Base-by-base conservation (phyloP, 2,329 filamentous ascomycete species). In the Penicillium sclerotigenum region DNA sequence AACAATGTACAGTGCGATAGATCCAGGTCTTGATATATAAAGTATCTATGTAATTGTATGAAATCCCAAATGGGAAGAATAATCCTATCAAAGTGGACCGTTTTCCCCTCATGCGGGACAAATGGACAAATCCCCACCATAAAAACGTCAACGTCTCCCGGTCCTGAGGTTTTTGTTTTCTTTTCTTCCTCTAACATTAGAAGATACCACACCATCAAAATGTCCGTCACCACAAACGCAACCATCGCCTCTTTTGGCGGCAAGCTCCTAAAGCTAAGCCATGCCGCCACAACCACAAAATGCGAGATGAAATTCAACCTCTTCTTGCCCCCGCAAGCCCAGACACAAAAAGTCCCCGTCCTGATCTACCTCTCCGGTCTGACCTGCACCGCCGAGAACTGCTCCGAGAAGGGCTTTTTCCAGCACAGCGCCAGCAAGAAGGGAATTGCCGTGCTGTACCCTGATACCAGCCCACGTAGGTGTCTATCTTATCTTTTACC, bases 251-350 rank as follows among this genome's bases (percentile, higher is more conserved):
- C 87, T 74, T 97, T 97, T 73, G 93, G 92, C 72, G 94, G 94
- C 72, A 91, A 91, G 78, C 88, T 99, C 58, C 84, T 96, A 67
- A 97, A 99, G 82, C 89, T 99, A 59, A 86, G 87, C 67, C 94
- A 99, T 83, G 78, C 87, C 71, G 91, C 92, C 54, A 79, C 82
- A 63, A 82, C 85, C 59, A 96, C 91, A 55, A 85, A 84, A 67
- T 96, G 91, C 65, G 86, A 91, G 68, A 99, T 97, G 93, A 85
- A 84, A 72, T 84, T 97, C 70, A 96, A 95, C 79, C 82, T 99
- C 67, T 99, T 90, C 80, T 83, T 99, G 4, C 94, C 94, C 24
- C 86, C 90, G 2, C 81, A 87, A 67, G 85, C 89, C 54, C 76
- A 75, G 1, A 79, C 82, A 38, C 74, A 80, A 54, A 89, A 88